These are phyloP conservation scores for Mortierella sp. DNA, from an alignment of 371 early-diverging fungal genomes.

Conservation along the genomic window DNA sequence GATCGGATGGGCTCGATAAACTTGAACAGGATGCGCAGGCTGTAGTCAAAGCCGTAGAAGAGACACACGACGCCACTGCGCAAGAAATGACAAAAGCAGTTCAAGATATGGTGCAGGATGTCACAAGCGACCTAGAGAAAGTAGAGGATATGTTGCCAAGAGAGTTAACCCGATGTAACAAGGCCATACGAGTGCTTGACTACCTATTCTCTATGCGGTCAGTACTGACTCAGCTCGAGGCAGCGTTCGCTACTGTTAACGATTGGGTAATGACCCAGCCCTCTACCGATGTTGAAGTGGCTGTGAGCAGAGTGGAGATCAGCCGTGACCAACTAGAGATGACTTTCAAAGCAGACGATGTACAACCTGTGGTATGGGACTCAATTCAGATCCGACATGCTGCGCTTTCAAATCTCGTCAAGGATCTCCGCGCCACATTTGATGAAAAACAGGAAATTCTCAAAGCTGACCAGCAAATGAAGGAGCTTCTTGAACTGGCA, in stretches of 20 bases:
- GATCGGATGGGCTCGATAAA: slow-evolving; percentile 17
- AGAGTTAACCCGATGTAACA: slow-evolving; percentile 29
- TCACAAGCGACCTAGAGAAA: slow-evolving; percentile 22
- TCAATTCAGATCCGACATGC: slow-evolving; percentile 49
- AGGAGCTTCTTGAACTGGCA: slow-evolving; percentile 36
- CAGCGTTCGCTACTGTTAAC: slow-evolving; percentile 31
- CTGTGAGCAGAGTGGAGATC: slow-evolving; percentile 21
- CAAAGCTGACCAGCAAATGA: slow-evolving; percentile 39
- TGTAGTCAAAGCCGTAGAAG: slow-evolving; percentile 23
- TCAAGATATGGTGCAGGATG: slow-evolving; percentile 29
- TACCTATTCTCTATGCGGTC: slow-evolving; percentile 32
- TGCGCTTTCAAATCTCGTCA: slow-evolving; percentile 33
- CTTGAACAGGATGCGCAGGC: slow-evolving; percentile 35
- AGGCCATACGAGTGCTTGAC: slow-evolving; percentile 47
- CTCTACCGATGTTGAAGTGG: slow-evolving; percentile 23
- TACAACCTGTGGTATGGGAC: slow-evolving; percentile 45
- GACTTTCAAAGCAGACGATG: slow-evolving; percentile 21
- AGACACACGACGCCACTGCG: slow-evolving; percentile 39
- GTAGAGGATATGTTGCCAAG: slow-evolving; percentile 32
- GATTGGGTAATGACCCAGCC: slow-evolving; percentile 41
- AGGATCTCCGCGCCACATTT: slow-evolving; percentile 39
- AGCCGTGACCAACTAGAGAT: slow-evolving; percentile 32
- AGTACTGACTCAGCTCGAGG: slow-evolving; percentile 27
- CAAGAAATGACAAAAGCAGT: slow-evolving; percentile 17
- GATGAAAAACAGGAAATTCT: slow-evolving; percentile 37